Conservation (phyloP, 306 rosid species). For the Leucaena leucocephala region DNA sequence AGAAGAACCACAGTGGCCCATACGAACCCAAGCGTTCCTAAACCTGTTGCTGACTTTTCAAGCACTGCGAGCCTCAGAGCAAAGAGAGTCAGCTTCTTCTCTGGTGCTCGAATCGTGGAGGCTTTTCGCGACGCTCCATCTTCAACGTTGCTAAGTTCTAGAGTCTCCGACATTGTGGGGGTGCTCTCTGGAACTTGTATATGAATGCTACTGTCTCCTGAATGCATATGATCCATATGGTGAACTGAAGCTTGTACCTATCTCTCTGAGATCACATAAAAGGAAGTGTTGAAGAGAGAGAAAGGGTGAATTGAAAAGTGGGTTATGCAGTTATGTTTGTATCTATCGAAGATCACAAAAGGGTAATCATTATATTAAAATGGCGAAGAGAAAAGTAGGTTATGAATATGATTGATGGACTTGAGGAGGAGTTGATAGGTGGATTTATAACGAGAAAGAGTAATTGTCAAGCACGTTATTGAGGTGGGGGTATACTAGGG, state of each 20-base stretch:
- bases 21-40: slow-evolving; percentile 89
- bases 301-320: neutral
- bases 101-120: slow-evolving; percentile 61
- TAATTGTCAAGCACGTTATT: slow-evolving; percentile 46
- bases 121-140: slow-evolving; percentile 26
- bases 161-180: slow-evolving; percentile 69
- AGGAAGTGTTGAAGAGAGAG: neutral
- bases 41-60: slow-evolving; percentile 83
- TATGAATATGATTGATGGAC: too few relatives aligned
- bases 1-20: slow-evolving; percentile 97
- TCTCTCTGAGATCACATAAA: neutral
- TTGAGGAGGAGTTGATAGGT: neutral
- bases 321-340: neutral
- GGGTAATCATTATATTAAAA: neutral
- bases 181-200: slow-evolving; percentile 51
- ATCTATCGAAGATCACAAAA: neutral
- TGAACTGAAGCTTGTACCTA: neutral
- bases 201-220: slow-evolving; percentile 48
- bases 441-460: slow-evolving; percentile 7
- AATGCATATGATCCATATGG: slow-evolving; percentile 52
- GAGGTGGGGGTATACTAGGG: slow-evolving; percentile 42
- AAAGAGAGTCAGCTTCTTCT: slow-evolving; percentile 82
- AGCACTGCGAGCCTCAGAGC: slow-evolving; percentile 89
- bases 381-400: neutral
- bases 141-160: slow-evolving; percentile 17